These are phyloP conservation scores for Debaryomyces subglobosus DNA, from an alignment of 1,139 yeast species.

Conservation along the genomic window DNA sequence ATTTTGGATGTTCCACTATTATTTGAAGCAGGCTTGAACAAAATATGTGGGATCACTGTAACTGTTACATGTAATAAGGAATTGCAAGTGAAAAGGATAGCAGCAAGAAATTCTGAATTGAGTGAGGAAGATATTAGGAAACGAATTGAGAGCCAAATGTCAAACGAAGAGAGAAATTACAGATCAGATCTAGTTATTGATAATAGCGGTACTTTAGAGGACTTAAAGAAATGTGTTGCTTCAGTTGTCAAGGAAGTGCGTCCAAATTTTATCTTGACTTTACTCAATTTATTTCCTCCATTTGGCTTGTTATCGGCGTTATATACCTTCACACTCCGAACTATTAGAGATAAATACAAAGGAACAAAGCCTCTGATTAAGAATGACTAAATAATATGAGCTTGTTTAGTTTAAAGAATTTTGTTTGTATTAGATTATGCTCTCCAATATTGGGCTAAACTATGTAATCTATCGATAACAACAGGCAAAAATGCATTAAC, in stretches of 20 bases:
- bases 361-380: slow-evolving; percentile 17
- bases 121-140: slow-evolving; percentile 66
- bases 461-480: slow-evolving; percentile 92
- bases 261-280: slow-evolving; percentile 59
- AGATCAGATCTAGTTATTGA: slow-evolving; percentile 70
- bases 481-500: slow-evolving; percentile 93
- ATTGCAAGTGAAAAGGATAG: slow-evolving; percentile 64
- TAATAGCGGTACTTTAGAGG: slow-evolving; percentile 57
- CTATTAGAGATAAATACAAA: slow-evolving; percentile 25
- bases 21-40: slow-evolving; percentile 76
- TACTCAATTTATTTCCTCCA: slow-evolving; percentile 65
- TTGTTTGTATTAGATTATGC: slow-evolving; percentile 47
- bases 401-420: neutral
- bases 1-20: slow-evolving; percentile 87
- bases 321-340: slow-evolving; percentile 24
- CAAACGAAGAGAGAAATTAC: slow-evolving; percentile 55
- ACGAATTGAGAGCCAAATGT: slow-evolving; percentile 79
- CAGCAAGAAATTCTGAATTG: slow-evolving; percentile 68
- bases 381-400: slow-evolving; percentile 2
- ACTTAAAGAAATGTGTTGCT: slow-evolving; percentile 52
- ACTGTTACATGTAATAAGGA: slow-evolving; percentile 66
- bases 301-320: slow-evolving; percentile 39
- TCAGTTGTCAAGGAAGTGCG: slow-evolving; percentile 43
- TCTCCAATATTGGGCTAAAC: slow-evolving; percentile 97
- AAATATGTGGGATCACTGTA: slow-evolving; percentile 70